phyloP scores from a whole-genome alignment of 73 alveolate species.

The Tetrahymena malaccensis region DNA sequence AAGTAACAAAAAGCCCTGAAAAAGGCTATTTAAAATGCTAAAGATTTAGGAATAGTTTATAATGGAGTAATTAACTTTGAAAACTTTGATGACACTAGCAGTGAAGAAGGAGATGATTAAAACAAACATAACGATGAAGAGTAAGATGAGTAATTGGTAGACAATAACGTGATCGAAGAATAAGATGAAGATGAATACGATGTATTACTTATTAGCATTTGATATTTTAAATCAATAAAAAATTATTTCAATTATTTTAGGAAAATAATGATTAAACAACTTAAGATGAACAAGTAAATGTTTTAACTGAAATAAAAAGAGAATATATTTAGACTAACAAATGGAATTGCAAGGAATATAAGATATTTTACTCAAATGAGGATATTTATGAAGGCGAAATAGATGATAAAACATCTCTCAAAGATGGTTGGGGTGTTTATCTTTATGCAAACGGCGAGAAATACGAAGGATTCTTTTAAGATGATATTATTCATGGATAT shows the following conservation, averaged over 20 bases:
- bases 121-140: not conserved
- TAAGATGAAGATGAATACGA: not conserved
- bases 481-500: slow-evolving; percentile 39
- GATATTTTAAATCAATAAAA: not conserved
- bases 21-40: slow-evolving; percentile 6
- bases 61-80: not conserved
- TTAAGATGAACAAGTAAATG: slow-evolving; percentile 10
- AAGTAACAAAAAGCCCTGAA: not conserved
- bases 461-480: slow-evolving; percentile 25
- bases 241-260: not conserved
- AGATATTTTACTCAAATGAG: slow-evolving; percentile 13
- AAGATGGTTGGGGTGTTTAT: slow-evolving; percentile 38
- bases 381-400: slow-evolving; percentile 38
- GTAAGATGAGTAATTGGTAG: not conserved
- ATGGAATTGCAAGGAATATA: slow-evolving; percentile 5
- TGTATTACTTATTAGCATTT: not conserved
- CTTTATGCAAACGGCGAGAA: slow-evolving; percentile 35
- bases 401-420: slow-evolving; percentile 4
- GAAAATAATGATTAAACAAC: slow-evolving; percentile 16
- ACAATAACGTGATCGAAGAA: not conserved
- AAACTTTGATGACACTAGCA: not conserved
- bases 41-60: not conserved
- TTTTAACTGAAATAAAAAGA: slow-evolving; percentile 14
- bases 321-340: slow-evolving; percentile 9
- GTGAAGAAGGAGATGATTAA: not conserved